A percentile compares a stretch with the other conserved stretches of the same genome.
phyloP scores from a whole-genome alignment of 768 basidiomycete genomes.

The Calocybe gangraenosa region DNA sequence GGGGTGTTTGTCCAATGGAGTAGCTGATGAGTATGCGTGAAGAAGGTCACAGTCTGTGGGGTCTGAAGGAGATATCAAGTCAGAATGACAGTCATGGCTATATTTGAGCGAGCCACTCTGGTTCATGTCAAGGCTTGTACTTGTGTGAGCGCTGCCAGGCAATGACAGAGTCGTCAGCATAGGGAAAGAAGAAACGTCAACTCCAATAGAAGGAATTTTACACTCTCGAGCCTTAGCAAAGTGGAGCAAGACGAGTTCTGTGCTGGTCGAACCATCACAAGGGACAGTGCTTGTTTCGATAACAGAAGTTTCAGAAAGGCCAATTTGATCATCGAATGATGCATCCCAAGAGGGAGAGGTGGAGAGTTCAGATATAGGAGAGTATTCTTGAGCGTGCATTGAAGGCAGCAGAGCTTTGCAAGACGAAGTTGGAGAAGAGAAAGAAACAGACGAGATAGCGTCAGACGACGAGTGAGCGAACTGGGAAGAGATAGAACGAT shows the following conservation, averaged over 20 bases:
- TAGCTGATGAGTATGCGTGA: conserved; percentile 4
- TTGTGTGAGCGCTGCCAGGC: conserved; percentile 20
- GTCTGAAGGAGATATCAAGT: conserved; percentile 1
- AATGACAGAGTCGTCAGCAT: conserved; percentile 22
- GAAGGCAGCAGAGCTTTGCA: conserved; percentile 12
- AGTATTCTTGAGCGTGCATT: conserved; percentile 9
- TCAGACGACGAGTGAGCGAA: conserved; percentile 8
- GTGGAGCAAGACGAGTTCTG: no score
- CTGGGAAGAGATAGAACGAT: conserved; percentile 6
- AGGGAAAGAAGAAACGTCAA: conserved; percentile 21
- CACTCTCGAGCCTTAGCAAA: conserved; percentile 4
- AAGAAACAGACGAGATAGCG: conserved; percentile 12
- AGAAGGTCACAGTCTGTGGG: not conserved
- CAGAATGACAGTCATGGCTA: not conserved
- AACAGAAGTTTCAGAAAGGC: conserved; percentile 11
- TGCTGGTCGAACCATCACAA: not conserved
- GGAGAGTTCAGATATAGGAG: conserved; percentile 18
- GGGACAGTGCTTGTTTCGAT: not conserved
- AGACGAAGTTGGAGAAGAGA: conserved; percentile 26
- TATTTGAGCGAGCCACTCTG: conserved; percentile 8
- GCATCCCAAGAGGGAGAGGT: conserved; percentile 24
- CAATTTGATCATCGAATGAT: conserved; percentile 19
- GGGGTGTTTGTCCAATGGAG: conserved; percentile 9
- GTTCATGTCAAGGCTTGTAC: conserved; percentile 7
- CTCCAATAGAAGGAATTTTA: conserved; percentile 19